phyloP scores from a whole-genome alignment of 2,329 filamentous ascomycete genomes.

The Cercospora janseana region DNA sequence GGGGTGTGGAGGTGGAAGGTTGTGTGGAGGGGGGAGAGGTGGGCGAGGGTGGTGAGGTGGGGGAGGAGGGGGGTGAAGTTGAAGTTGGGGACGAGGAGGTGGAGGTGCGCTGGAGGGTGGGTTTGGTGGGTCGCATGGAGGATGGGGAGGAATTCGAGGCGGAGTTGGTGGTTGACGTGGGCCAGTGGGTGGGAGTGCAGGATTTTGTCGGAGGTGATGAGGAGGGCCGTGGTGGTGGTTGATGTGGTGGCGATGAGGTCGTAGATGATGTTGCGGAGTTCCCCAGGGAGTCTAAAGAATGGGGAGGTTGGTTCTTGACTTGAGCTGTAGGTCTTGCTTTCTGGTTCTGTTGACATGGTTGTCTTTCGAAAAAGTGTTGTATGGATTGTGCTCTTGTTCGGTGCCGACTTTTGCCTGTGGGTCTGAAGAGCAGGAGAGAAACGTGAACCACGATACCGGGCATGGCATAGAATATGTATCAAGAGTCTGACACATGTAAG shows the following conservation, averaged over 20 bases:
- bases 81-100: slow-evolving; percentile 19
- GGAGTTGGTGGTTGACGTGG: slow-evolving; percentile 16
- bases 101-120: not conserved
- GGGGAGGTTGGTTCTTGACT: not conserved
- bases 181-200: slow-evolving; percentile 15
- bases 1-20: slow-evolving; percentile 13
- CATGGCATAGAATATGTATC: too few relatives aligned
- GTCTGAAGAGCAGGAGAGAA: too few relatives aligned
- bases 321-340: not conserved
- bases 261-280: slow-evolving; percentile 32
- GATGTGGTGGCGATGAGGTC: slow-evolving; percentile 19
- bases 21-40: not conserved
- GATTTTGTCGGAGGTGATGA: slow-evolving; percentile 15
- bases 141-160: slow-evolving; percentile 17
- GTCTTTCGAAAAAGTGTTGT: too few relatives aligned
- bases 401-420: too few relatives aligned
- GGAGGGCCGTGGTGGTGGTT: slow-evolving; percentile 10
- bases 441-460: too few relatives aligned
- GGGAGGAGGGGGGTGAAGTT: slow-evolving; percentile 12
- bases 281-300: slow-evolving; percentile 22
- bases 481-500: too few relatives aligned
- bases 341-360: not conserved
- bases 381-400: too few relatives aligned
- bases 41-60: slow-evolving; percentile 2
- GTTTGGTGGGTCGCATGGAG: not conserved